A percentile compares a stretch with the other conserved stretches of the same genome.
phyloP scores from a whole-genome alignment of 352 stramenopile genomes.

The Blastocystis sp. region DNA sequence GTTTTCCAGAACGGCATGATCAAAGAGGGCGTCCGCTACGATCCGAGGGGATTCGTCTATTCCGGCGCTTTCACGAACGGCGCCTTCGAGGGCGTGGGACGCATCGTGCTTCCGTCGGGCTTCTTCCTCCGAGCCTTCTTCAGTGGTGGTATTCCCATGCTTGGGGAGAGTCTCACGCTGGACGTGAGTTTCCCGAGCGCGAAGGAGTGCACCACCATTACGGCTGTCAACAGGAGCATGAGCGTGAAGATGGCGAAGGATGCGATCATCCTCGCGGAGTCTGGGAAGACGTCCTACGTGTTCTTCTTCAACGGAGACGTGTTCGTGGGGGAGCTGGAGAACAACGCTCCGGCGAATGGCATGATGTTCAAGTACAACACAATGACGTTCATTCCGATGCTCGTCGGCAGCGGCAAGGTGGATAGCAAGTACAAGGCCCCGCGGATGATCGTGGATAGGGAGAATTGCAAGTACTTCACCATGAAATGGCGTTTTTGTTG shows the following conservation, averaged over 20 bases:
- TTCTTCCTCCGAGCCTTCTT: slow-evolving; percentile 45
- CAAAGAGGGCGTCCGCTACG: slow-evolving; percentile 11
- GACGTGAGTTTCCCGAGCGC: slow-evolving; percentile 2
- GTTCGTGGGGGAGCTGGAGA: background rate
- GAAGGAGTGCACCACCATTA: background rate
- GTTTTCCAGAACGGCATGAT: slow-evolving; percentile 21
- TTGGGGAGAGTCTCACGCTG: background rate
- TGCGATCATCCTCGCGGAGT: background rate
- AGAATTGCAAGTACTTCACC: slow-evolving; percentile 32
- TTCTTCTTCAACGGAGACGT: slow-evolving; percentile 65
- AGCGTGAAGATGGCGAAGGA: background rate
- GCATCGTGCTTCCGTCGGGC: slow-evolving; percentile 41
- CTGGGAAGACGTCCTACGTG: background rate
- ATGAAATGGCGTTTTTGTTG: slow-evolving; percentile 26
- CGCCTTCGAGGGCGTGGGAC: background rate
- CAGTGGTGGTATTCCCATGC: background rate
- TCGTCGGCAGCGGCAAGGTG: background rate
- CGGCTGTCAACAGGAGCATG: no score
- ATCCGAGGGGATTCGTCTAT: slow-evolving; percentile 10
- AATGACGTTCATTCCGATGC: slow-evolving; percentile 15
- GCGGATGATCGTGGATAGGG: background rate
- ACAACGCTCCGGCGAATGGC: background rate
- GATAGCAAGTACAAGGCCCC: background rate
- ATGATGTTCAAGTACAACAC: slow-evolving; percentile 17
- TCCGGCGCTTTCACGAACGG: slow-evolving; percentile 18